phyloP scores from a whole-genome alignment of 192 early-diverging fungal genomes.

The Backusella sp. region DNA sequence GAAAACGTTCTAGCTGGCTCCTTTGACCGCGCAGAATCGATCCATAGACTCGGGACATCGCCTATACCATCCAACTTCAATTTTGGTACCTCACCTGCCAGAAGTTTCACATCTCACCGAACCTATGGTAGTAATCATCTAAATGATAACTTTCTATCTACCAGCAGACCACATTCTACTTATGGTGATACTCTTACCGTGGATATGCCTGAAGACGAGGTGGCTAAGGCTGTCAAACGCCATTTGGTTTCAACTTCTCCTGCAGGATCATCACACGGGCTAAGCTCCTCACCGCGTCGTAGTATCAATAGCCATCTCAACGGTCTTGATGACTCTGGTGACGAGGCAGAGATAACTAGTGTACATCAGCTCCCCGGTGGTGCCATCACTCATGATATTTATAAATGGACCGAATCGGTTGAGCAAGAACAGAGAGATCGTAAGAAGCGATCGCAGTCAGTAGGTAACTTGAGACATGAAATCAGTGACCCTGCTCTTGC shows the following conservation, averaged over 20 bases:
- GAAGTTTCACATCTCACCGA: neutral
- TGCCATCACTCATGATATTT: slow-evolving; percentile 81
- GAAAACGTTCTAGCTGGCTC: slow-evolving; percentile 11
- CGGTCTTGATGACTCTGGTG: neutral
- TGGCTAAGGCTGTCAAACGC: slow-evolving; percentile 62
- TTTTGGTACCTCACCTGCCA: slow-evolving; percentile 15
- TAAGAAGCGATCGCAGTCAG: slow-evolving; percentile 23
- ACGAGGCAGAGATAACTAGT: slow-evolving; percentile 29
- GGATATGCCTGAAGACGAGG: slow-evolving; percentile 51
- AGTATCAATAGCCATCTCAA: neutral
- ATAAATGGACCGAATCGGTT: slow-evolving; percentile 80
- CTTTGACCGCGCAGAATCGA: slow-evolving; percentile 12
- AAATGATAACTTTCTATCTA: neutral
- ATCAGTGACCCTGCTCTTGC: slow-evolving; percentile 8
- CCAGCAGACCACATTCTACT: neutral
- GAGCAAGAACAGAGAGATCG: slow-evolving; percentile 42
- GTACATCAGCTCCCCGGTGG: slow-evolving; percentile 62
- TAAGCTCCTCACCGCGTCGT: neutral
- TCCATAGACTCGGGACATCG: slow-evolving; percentile 7
- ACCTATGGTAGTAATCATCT: slow-evolving; percentile 13
- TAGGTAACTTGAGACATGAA: slow-evolving; percentile 11
- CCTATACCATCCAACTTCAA: slow-evolving; percentile 12
- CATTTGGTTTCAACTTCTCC: slow-evolving; percentile 62
- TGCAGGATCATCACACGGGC: neutral
- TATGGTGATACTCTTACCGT: neutral